These are phyloP conservation scores for Talaromyces wortmannii DNA, from an alignment of 495 filamentous ascomycete species.

Conservation along the genomic window DNA sequence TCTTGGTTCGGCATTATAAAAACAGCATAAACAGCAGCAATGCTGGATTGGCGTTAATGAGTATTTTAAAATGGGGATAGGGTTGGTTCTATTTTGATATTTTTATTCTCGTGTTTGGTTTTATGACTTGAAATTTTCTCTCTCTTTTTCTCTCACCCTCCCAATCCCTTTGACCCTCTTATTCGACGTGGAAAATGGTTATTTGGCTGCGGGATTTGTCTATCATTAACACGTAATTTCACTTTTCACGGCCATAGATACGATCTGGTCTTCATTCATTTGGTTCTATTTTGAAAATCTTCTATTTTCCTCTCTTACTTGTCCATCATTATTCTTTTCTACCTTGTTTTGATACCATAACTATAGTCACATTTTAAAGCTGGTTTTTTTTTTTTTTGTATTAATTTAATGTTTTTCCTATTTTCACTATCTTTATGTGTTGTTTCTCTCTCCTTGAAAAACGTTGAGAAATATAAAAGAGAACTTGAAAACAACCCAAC, in stretches of 20 bases:
- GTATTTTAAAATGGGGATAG: too few species aligned
- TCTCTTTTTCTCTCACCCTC: not conserved
- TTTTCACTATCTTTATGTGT: not conserved
- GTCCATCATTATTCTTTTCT: not conserved
- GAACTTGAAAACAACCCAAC: too few species aligned
- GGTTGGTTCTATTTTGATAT: not conserved
- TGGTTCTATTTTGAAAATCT: not conserved
- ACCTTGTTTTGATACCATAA: not conserved
- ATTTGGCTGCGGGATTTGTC: not conserved
- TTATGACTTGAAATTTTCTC: not conserved
- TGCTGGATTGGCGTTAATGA: too few species aligned
- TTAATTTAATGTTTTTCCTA: not conserved
- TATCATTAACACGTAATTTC: not conserved
- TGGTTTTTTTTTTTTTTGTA: slow-evolving; percentile 1
- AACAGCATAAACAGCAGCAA: not conserved
- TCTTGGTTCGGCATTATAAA: not conserved
- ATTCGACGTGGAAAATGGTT: not conserved
- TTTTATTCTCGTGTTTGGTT: not conserved
- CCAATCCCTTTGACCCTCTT: not conserved
- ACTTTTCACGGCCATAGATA: too few species aligned
- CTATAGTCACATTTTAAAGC: not conserved
- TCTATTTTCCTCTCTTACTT: not conserved
- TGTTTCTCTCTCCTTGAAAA: not conserved
- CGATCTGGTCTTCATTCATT: too few species aligned
- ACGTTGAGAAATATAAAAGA: not conserved